Evolutionary conservation across 225 moss, liverwort and hornwort species (phyloP), one percentile per base, ranked within the genome.

Genomic region (Takakia lepidozioides): DNA sequence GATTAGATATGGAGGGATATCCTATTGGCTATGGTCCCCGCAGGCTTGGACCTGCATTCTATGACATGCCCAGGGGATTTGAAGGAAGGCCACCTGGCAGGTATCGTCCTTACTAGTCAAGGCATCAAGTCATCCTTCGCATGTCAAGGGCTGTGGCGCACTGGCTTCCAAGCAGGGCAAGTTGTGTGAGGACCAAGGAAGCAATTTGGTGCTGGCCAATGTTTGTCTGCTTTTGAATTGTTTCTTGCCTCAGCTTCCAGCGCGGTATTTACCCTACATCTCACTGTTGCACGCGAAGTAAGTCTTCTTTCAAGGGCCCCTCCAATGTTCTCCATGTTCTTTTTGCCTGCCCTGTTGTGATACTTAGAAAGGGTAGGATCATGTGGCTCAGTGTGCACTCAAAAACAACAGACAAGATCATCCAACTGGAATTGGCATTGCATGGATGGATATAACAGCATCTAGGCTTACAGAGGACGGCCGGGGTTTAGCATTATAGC

Each of bases 101-200:
- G 44, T 86, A 74, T 57, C 65, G 70, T 37, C 83, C 86, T 19
- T 83, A 86, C 27, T 86, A 56, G 62, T 30, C 25, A 48, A 48
- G 23, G 20, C 21, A 18, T 32, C 9, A 35, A 32, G 10, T 13
- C 30, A 21, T 52, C 3, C 24, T 15, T 34, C 18, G 24, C 25
- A 19, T 16, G 16, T n/a, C 15, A 38, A 25, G 25, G 9, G 13
- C 49, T 29, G 16, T 34, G 4, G 46, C 15, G 56, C 27, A 1
- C 25, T 36, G 47, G 23, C 1, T 19, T 5, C 0, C 26, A n/a
- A n/a, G 2, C 8, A 10, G 21, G 17, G 46, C 25, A 11, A 19
- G 35, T 52, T 4, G 34, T 66, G 30, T 21, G 43, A 0, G 3
- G 36, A 21, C 10, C 38, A 49, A 13, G 44, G 2, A n/a, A 26